Conservation (phyloP, 1,284 basidiomycete genomes). For the Ustilago lituana region DNA sequence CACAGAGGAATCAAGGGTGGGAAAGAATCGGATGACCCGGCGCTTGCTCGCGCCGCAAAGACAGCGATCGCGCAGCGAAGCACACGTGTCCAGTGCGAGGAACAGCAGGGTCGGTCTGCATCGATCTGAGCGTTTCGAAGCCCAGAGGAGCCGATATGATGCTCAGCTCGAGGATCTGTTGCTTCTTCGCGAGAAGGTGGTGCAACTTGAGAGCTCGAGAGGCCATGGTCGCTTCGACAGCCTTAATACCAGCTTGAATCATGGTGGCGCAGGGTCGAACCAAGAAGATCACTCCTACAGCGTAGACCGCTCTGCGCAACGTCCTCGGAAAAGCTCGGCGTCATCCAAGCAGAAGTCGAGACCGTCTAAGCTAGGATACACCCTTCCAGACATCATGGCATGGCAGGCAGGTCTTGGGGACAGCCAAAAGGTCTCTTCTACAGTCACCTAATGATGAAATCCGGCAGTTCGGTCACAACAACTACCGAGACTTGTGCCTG, state of each 20-base stretch:
- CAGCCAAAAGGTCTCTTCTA: neutral
- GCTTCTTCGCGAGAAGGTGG: slow-evolving; percentile 18
- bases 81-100: slow-evolving; percentile 1
- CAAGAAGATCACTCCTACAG: neutral
- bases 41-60: slow-evolving; percentile 4
- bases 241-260: neutral
- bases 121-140: neutral
- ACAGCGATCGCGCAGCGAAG: slow-evolving; percentile 18
- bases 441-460: neutral
- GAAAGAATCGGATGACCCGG: neutral
- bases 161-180: slow-evolving; percentile 24
- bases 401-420: slow-evolving; percentile 32
- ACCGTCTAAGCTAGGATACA: slow-evolving; percentile 23
- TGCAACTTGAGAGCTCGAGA: slow-evolving; percentile 5
- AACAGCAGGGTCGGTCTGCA: slow-evolving; percentile 4
- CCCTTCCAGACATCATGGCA: slow-evolving; percentile 32
- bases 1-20: no score
- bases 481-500: no score
- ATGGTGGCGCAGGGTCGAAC: neutral
- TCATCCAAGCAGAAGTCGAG: slow-evolving; percentile 12
- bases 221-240: slow-evolving; percentile 9
- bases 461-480: no score
- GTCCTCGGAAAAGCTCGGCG: slow-evolving; percentile 6
- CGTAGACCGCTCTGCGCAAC: neutral
- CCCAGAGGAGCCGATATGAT: slow-evolving; percentile 12